Evolutionary conservation across 164 flowering plant genomes (phyloP), one percentile per base, ranked within the genome.

Genomic region (Aristolochia californica): DNA sequence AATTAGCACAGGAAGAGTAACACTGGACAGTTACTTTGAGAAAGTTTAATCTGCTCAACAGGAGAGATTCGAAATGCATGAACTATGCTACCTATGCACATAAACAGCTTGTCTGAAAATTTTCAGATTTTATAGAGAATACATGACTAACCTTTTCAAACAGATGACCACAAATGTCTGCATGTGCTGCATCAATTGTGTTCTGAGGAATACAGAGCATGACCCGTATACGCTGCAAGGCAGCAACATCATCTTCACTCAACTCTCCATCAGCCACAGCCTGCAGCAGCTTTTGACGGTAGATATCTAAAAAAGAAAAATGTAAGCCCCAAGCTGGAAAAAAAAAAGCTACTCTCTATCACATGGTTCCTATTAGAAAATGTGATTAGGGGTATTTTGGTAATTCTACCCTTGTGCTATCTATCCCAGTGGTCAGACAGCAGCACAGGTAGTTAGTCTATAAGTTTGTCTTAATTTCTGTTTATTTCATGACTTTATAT

Each of bases 161-260:
- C 71, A 84, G 61, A 68, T 80, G 75, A 70, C 99, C 99, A 77
- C 99, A 94, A 40, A 90, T 82, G 59, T 88, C 96, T 53, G 88
- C 75, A 68, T 94, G 97, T 57, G 84, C 89, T 54, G 86, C 83
- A 68, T 94, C 99, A 66, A 94, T 84, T 56, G 82, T 82, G 66
- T 82, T 73, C 73, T 88, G 97, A 59, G 95, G 97, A 67, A 94
- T 70, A 66, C 99, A 94, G 12, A 94, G 91, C 89, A 86, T 75
- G 43, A 94, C 86, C 38, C 97, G 79, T 56, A 86, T 45, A 55
- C 80, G 86, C 63, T 80, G 71, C 72, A 94, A 72, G 43, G 83
- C 66, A 61, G 85, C 69, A 71, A 82, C 87, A 69, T 88, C 94
- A 55, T 79, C 80, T 43, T 86, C 96, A 65, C 74, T 77, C 64